These are phyloP conservation scores for Penicillium digitatum DNA, from an alignment of 2,329 filamentous ascomycete species.

Conservation along the genomic window DNA sequence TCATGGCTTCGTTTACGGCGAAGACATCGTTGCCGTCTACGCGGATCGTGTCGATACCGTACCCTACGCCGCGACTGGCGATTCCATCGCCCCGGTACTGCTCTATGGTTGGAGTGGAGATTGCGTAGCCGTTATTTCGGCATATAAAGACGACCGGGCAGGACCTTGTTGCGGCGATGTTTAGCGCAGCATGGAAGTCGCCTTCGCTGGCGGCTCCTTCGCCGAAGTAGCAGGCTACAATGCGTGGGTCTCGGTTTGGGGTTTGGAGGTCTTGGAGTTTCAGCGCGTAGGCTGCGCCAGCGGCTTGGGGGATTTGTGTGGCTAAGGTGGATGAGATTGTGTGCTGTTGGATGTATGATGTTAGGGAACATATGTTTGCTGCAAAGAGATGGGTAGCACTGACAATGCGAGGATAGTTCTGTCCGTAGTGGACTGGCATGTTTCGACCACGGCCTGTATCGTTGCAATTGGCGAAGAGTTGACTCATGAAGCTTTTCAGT, in stretches of 20 bases:
- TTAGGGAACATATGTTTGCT: neutral
- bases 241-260: constrained; percentile 61
- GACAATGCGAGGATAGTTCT: constrained; percentile 76
- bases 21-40: constrained; percentile 95
- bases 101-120: constrained; percentile 82
- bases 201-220: constrained; percentile 88
- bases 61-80: constrained; percentile 78
- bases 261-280: constrained; percentile 75
- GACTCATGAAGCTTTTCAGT: constrained; percentile 87
- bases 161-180: constrained; percentile 83
- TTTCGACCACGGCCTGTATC: constrained; percentile 80
- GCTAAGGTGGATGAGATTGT: constrained; percentile 82
- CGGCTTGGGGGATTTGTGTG: constrained; percentile 84
- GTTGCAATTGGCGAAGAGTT: constrained; percentile 81
- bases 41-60: constrained; percentile 89
- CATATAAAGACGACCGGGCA: constrained; percentile 88
- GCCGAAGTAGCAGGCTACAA: constrained; percentile 82
- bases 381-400: constrained; percentile 28
- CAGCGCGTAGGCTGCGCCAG: constrained; percentile 80
- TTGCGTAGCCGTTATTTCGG: constrained; percentile 89
- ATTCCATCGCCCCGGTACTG: constrained; percentile 92
- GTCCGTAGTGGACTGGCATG: constrained; percentile 97
- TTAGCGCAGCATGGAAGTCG: constrained; percentile 86
- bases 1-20: constrained; percentile 76
- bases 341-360: constrained; percentile 60